phyloP scores from a whole-genome alignment of 73 alveolate genomes.

The Diophrys appendiculata region DNA sequence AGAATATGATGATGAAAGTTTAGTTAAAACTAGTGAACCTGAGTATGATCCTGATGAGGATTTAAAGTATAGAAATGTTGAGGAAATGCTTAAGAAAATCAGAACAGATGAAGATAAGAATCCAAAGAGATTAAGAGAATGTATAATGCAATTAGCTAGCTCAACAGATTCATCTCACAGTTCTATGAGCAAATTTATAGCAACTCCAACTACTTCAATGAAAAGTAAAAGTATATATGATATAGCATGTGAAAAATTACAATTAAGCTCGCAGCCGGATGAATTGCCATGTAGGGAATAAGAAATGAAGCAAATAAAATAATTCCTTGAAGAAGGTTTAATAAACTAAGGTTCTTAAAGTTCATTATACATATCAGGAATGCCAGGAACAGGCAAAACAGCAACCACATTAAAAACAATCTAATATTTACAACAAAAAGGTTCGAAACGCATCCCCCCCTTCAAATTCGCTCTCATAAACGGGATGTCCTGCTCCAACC shows the following conservation, averaged over 20 bases:
- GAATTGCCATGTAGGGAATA: constrained; percentile 80
- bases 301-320: constrained; percentile 61
- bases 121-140: not conserved
- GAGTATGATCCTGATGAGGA: not conserved
- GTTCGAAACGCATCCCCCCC: not conserved
- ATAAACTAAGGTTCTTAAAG: constrained; percentile 56
- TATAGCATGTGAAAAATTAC: constrained; percentile 33
- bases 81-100: not conserved
- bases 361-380: constrained; percentile 84
- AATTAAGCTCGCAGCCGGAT: constrained; percentile 59
- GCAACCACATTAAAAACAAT: constrained; percentile 81
- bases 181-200: not conserved
- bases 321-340: constrained; percentile 63
- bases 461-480: constrained; percentile 58
- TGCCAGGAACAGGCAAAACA: constrained; percentile 98
- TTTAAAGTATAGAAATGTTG: not conserved
- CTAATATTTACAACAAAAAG: not conserved
- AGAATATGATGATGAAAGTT: not conserved
- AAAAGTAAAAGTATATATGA: constrained; percentile 20
- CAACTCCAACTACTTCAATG: not conserved
- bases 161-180: not conserved
- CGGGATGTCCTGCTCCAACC: constrained; percentile 60
- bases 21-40: not conserved
- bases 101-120: not conserved
- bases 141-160: not conserved